A percentile compares a stretch with the other conserved stretches of the same genome.
phyloP scores from a whole-genome alignment of 108 stramenopile genomes.

The Pseudonitzschia multiseries region DNA sequence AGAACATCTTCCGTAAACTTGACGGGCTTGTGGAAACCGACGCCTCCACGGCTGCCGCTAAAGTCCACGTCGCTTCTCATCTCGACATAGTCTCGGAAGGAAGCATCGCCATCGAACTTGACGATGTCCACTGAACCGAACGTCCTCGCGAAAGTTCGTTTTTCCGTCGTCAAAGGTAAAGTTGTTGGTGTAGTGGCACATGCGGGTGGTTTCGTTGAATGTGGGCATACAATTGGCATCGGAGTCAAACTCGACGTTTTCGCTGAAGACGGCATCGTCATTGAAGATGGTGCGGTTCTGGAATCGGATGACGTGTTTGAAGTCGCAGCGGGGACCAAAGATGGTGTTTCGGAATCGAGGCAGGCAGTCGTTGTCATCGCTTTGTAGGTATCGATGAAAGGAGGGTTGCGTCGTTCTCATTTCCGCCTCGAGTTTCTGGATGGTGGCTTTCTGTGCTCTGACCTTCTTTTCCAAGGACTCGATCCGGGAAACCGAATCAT shows the following conservation, averaged over 20 bases:
- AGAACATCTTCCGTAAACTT: slow-evolving; percentile 2
- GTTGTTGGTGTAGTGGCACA: background rate
- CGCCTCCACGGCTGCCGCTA: background rate
- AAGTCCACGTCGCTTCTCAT: background rate
- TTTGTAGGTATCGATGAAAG: background rate
- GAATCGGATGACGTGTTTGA: background rate
- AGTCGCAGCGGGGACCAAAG: background rate
- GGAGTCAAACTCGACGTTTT: slow-evolving; percentile 2
- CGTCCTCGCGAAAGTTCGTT: background rate
- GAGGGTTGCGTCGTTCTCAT: background rate
- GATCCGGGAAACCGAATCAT: background rate
- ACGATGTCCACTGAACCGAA: background rate
- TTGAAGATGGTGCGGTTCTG: slow-evolving; percentile 7
- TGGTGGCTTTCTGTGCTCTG: background rate
- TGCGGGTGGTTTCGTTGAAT: background rate
- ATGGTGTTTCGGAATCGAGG: background rate
- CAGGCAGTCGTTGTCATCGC: background rate
- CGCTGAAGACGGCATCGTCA: background rate
- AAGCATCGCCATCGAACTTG: slow-evolving; percentile 5
- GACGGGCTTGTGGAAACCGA: background rate
- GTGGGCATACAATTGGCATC: background rate
- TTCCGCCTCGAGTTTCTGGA: background rate
- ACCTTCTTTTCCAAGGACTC: background rate
- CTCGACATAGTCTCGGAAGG: slow-evolving; percentile 13
- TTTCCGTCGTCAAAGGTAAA: background rate